These are phyloP conservation scores for Bromus sterilis DNA, from an alignment of 176 grass and related monocot species.

Conservation along the genomic window DNA sequence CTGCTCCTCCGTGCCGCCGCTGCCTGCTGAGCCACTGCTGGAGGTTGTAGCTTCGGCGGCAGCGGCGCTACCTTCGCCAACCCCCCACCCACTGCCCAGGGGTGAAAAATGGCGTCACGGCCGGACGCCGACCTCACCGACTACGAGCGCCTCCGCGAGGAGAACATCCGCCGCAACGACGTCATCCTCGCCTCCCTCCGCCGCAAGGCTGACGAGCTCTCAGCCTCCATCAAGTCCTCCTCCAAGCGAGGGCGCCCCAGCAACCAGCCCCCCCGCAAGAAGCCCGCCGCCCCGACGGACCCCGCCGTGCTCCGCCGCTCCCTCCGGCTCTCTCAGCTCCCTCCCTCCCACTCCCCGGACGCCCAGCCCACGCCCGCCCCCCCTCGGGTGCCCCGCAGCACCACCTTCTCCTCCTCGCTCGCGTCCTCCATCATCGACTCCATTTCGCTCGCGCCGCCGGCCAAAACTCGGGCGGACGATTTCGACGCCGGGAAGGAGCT, in stretches of 20 bases:
- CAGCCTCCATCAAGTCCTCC: conserved; percentile 25
- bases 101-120: conserved; percentile 13
- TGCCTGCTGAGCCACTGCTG: neutral
- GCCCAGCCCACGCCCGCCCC: neutral
- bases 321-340: conserved; percentile 46
- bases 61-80: neutral
- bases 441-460: neutral
- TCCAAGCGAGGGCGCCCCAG: conserved; percentile 23
- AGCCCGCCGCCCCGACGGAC: neutral
- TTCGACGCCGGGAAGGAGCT: conserved; percentile 37
- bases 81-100: neutral
- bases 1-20: neutral
- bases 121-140: conserved; percentile 20
- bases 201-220: conserved; percentile 50
- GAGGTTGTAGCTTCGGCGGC: neutral
- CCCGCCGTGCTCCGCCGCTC: conserved; percentile 56
- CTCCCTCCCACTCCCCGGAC: conserved; percentile 7
- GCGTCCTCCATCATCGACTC: conserved; percentile 7
- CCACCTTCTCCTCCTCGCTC: conserved; percentile 28
- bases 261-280: neutral
- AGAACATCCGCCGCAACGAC: conserved; percentile 45
- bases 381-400: neutral
- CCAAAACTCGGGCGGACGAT: neutral
- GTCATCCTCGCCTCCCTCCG: conserved; percentile 54
- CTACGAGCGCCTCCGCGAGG: conserved; percentile 40